Evolutionary conservation across 495 filamentous ascomycete species (phyloP).

Genomic region (Choiromyces venosus): DNA sequence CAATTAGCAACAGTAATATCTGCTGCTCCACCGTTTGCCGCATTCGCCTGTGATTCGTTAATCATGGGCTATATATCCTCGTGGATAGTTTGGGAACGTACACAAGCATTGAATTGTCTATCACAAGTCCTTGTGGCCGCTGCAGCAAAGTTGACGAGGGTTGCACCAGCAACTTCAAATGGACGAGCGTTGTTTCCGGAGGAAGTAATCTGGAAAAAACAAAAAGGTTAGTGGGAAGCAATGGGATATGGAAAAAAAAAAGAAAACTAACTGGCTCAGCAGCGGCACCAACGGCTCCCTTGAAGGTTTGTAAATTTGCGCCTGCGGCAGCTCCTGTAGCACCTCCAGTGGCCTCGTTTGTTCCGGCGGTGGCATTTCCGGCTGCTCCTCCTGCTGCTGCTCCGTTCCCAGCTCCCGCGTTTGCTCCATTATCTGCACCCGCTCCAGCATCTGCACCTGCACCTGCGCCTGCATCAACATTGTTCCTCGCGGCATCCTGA

Average conservation of each 20-base stretch:
- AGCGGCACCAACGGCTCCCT: constrained; percentile 20
- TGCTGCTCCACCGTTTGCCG: constrained; percentile 19
- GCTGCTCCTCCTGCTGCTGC: background rate
- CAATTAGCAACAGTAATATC: constrained; percentile 17
- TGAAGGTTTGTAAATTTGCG: constrained; percentile 29
- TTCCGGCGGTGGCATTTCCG: background rate
- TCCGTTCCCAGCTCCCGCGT: background rate
- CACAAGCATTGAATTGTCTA: constrained; percentile 33
- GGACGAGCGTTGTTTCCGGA: constrained; percentile 27
- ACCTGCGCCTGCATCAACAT: constrained; percentile 4
- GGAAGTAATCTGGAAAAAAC: constrained; percentile 25
- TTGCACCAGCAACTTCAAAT: constrained; percentile 21
- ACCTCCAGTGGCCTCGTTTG: background rate
- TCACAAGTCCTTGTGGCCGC: constrained; percentile 29
- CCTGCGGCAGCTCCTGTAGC: background rate
- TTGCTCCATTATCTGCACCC: background rate
- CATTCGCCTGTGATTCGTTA: constrained; percentile 4
- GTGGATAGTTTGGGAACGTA: too few species aligned
- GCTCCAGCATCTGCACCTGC: background rate
- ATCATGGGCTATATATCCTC: too few species aligned
- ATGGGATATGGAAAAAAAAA: too few species aligned
- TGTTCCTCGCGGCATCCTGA: constrained; percentile 31
- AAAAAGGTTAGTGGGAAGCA: too few species aligned
- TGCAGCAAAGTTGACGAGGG: constrained; percentile 32
- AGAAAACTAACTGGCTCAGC: background rate